Conservation (phyloP, 2,329 filamentous ascomycete species). For the Stenocarpella maydis region DNA sequence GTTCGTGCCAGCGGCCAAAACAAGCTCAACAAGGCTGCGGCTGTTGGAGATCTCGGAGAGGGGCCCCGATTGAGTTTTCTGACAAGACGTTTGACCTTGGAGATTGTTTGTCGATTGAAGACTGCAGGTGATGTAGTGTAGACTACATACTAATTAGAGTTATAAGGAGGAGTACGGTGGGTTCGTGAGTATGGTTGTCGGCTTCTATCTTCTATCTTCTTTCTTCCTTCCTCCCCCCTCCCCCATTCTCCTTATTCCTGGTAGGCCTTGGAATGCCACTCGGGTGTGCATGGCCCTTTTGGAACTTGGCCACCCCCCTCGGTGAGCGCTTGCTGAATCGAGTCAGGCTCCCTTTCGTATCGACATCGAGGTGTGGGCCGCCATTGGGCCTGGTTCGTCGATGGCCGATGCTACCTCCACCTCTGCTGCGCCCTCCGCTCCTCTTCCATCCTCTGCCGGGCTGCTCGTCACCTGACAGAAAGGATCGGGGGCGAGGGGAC, state of each 20-base stretch:
- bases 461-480: neutral
- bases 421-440: neutral
- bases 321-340: neutral
- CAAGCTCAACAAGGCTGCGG: conserved; percentile 22
- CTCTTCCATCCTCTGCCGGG: neutral
- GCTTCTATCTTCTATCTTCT: neutral
- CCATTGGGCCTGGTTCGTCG: neutral
- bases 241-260: conserved; percentile 8
- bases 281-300: neutral
- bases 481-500: too few relatives aligned
- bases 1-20: too few relatives aligned
- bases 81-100: neutral
- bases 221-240: neutral
- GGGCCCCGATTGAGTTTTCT: neutral
- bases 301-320: neutral
- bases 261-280: neutral
- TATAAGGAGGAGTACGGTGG: too few relatives aligned
- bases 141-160: too few relatives aligned
- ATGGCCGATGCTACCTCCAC: conserved; percentile 7
- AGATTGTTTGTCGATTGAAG: too few relatives aligned
- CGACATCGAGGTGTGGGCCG: conserved; percentile 11
- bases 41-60: conserved; percentile 4
- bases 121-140: neutral
- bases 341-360: conserved; percentile 28
- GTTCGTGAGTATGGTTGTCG: too few relatives aligned